Base-by-base conservation (phyloP, 768 basidiomycete genomes). In the Serendipita sp. region DNA sequence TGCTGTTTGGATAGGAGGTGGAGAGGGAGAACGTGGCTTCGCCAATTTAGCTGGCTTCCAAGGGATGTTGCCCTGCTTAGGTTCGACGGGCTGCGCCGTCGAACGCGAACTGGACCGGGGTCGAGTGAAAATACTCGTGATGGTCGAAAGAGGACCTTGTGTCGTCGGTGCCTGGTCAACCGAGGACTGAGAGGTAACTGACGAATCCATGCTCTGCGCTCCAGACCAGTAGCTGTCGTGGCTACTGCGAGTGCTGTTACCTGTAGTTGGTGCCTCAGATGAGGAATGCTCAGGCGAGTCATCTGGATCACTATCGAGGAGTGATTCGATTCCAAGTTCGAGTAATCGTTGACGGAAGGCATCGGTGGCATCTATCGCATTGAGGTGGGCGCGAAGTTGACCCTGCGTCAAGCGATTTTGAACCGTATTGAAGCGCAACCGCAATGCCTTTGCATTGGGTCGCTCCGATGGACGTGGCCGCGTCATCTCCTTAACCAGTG, bases 401-500 rank as follows among this genome's bases (percentile, higher is more conserved):
- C 28, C 32, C 28, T 30, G 35, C 28, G 28, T 18, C 23, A 60
- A 36, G 34, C 56, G 56, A 28, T 60, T 60, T 10, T 35, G 56
- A 32, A 60, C 34, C 35, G 56, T 60, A 60, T 60, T 60, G 35
- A 60, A 60, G 10, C 56, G 56, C 28, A 60, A n/a, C 4, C 56
- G 56, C 56, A 60, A 23, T n/a, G 56, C 34, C 30, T 54, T 47
- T 36, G 64, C 64, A 34, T 47, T 65, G 8, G 64, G 64, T n/a
- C 64, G 64, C 15, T 65, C 51, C 1, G 3, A 3, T 7, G 64
- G 64, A 23, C 51, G 23, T 15, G 30, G n/a, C 48, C 35, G 45
- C 3, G 64, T 65, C 64, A 65, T 65, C 30, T 65, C 64, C 34
- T 23, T 36, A 15, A 65, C 46, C 18, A 65, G 34, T 47, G 64